Percentiles rank a stretch among this genome's conserved stretches.
phyloP scores from a whole-genome alignment of 2,329 filamentous ascomycete genomes.

The Arthroderma sp. region DNA sequence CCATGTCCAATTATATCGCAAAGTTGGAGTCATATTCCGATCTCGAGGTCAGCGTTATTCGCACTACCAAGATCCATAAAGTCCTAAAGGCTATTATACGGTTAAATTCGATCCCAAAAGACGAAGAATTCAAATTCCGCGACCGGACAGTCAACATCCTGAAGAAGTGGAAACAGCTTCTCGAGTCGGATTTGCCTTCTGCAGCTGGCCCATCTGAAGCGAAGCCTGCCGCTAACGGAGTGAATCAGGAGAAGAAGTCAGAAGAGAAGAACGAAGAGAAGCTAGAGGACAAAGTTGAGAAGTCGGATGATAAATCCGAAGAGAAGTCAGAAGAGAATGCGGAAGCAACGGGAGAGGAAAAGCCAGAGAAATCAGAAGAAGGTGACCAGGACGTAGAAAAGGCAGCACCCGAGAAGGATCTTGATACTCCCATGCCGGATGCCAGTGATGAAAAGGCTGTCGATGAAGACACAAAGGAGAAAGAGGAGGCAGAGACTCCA shows the following conservation, averaged over 20 bases:
- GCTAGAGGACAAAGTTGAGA: slow-evolving; percentile 20
- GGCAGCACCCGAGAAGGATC: slow-evolving; percentile 13
- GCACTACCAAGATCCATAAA: slow-evolving; percentile 94
- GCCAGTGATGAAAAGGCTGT: slow-evolving; percentile 6
- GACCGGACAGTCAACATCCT: slow-evolving; percentile 64
- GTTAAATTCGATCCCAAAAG: slow-evolving; percentile 68
- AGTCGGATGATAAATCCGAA: slow-evolving; percentile 15
- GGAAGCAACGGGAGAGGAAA: slow-evolving; percentile 19
- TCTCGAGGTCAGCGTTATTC: slow-evolving; percentile 79
- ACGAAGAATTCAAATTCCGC: slow-evolving; percentile 84
- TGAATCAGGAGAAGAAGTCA: slow-evolving; percentile 19
- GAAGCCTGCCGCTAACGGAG: slow-evolving; percentile 28
- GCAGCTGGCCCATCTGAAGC: slow-evolving; percentile 17
- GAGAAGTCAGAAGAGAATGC: slow-evolving; percentile 13
- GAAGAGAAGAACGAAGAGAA: slow-evolving; percentile 21
- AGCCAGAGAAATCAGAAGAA: slow-evolving; percentile 7
- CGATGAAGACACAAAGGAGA: not conserved
- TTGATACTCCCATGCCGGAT: slow-evolving; percentile 10
- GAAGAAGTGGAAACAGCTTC: slow-evolving; percentile 76
- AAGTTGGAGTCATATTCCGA: slow-evolving; percentile 72
- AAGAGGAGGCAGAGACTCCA: slow-evolving; percentile 2
- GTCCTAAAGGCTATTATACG: slow-evolving; percentile 91
- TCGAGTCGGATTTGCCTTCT: slow-evolving; percentile 46
- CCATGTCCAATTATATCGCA: slow-evolving; percentile 35
- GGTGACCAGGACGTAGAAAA: slow-evolving; percentile 13